Conservation (phyloP, 2,329 filamentous ascomycete genomes). For the Lachnellula willkommii region DNA sequence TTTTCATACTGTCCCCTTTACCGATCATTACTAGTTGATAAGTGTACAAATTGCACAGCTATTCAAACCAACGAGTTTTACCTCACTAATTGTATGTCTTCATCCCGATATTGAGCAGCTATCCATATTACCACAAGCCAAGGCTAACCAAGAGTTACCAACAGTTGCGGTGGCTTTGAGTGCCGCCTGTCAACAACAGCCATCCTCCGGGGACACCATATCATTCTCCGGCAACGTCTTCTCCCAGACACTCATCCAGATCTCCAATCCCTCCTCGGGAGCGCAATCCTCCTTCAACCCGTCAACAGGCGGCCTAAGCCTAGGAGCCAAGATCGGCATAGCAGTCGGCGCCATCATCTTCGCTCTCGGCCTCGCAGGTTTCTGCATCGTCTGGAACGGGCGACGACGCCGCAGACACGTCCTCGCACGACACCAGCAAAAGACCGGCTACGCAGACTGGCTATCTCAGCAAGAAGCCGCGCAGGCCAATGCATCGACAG, state of each 20-base stretch:
- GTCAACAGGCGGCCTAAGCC: constrained; percentile 39
- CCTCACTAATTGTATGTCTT: constrained; percentile 49
- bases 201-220: constrained; percentile 42
- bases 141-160: constrained; percentile 19
- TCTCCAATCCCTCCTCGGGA: constrained; percentile 44
- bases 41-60: constrained; percentile 46
- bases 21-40: constrained; percentile 35
- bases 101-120: background rate
- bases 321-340: constrained; percentile 55
- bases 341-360: constrained; percentile 46
- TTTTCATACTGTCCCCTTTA: constrained; percentile 53
- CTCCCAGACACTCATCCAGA: constrained; percentile 41
- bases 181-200: constrained; percentile 51
- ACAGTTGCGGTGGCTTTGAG: constrained; percentile 47
- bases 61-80: constrained; percentile 35
- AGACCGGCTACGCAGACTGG: constrained; percentile 24
- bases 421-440: constrained; percentile 37
- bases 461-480: constrained; percentile 10
- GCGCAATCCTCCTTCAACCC: constrained; percentile 22
- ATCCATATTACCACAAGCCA: background rate
- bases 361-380: constrained; percentile 45
- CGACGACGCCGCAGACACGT: constrained; percentile 50
- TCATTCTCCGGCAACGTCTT: constrained; percentile 50
- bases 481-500: constrained; percentile 14
- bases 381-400: constrained; percentile 51